Evolutionary conservation across 768 basidiomycete species (phyloP), one percentile per base, ranked within the genome.

Genomic region (Mycena olivaceomarginata): DNA sequence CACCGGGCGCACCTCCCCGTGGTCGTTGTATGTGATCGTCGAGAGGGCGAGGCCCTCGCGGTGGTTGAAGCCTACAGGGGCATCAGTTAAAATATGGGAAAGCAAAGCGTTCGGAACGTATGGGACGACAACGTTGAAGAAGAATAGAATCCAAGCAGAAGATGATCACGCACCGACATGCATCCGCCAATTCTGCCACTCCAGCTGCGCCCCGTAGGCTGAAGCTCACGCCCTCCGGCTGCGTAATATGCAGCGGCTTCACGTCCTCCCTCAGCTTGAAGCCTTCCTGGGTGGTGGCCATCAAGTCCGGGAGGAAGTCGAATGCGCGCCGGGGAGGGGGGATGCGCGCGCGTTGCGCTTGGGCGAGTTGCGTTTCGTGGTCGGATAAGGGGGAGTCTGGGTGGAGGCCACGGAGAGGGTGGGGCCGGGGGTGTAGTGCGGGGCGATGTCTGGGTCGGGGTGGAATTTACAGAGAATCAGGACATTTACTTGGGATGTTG

Each of bases 121-220:
- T 25, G 25, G 31, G 31, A 31, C 31, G 31, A 31, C 31, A 31
- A 31, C 31, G 31, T 31, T 31, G 31, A 31, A 31, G 31, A 31
- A 31, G 31, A 31, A 31, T 31, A 31, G 31, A 31, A 4, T 31
- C 31, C 31, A 31, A 31, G 31, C 31, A 31, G 31, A 31, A 31
- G 31, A 31, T 31, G 4, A 31, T 31, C 18, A 10, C 89, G 75
- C 80, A 93, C 96, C 92, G 63, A 98, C 88, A 82, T 98, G 97
- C 94, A 98, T 95, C 84, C 94, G 96, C 97, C 97, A 98, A 79
- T 97, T 97, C 84, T 98, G 97, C 97, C 97, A 98, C 82, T 95
- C 94, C 20, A 97, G 83, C 16, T 91, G 91, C 80, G 0, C 95
- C 96, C 59, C 92, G 89, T 84, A 98, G 89, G 85, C 90, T 95